phyloP scores from a whole-genome alignment of 169 alveolate species.

The Cryptosporidium sp. region DNA sequence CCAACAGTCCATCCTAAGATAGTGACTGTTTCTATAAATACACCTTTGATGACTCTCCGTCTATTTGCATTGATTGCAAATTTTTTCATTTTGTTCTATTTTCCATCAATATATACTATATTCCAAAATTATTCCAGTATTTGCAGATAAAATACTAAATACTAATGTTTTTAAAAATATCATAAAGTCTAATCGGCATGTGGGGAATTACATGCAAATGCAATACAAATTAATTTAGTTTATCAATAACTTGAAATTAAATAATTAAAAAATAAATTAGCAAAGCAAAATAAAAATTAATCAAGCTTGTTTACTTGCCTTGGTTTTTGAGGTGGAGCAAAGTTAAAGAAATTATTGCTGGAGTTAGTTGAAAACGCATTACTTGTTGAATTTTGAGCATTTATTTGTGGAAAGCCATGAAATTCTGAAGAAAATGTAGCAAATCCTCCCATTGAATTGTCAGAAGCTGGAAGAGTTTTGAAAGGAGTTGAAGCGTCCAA shows the following conservation, averaged over 20 bases:
- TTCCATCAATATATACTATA: neutral
- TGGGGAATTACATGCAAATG: conserved; percentile 65
- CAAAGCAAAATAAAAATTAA: neutral
- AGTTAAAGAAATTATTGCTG: conserved; percentile 11
- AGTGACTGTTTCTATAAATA: conserved; percentile 45
- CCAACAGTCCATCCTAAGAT: conserved; percentile 73
- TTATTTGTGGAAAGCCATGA: conserved; percentile 31
- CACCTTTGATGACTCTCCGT: conserved; percentile 13
- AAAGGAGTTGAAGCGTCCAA: conserved; percentile 17
- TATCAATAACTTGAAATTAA: neutral
- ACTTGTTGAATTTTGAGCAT: conserved; percentile 5
- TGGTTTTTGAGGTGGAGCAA: conserved; percentile 75
- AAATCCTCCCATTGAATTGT: conserved; percentile 35
- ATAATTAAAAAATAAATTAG: neutral
- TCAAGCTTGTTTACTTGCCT: conserved; percentile 73
- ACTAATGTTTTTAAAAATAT: neutral
- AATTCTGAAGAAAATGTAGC: conserved; percentile 17
- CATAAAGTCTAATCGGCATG: conserved; percentile 14
- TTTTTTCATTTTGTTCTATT: conserved; percentile 8
- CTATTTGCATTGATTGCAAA: conserved; percentile 21
- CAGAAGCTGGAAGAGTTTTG: neutral
- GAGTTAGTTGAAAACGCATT: neutral
- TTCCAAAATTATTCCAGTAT: neutral
- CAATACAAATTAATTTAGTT: neutral
- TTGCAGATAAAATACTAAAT: neutral